These are phyloP conservation scores for Halophytophthora batemanensis DNA, from an alignment of 352 stramenopile genomes.

Conservation along the genomic window DNA sequence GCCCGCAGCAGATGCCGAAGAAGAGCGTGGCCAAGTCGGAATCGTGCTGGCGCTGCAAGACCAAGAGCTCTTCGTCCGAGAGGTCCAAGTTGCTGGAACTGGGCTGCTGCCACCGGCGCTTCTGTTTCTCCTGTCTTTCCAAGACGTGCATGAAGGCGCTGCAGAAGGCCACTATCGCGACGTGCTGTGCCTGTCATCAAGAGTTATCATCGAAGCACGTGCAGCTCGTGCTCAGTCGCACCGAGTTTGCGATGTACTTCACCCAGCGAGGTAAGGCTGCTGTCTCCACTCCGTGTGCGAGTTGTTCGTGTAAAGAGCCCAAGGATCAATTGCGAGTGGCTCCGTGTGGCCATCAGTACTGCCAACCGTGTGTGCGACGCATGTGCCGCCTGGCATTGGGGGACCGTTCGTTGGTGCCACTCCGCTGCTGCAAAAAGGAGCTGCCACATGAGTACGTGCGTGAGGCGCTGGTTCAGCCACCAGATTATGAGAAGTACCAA, in stretches of 20 bases:
- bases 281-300: conserved; percentile 23
- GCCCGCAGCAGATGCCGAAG: conserved; percentile 1
- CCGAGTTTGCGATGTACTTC: conserved; percentile 21
- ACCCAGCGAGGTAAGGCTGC: conserved; percentile 4
- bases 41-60: conserved; percentile 17
- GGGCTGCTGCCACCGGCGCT: conserved; percentile 9
- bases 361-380: conserved; percentile 42
- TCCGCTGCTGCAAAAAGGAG: conserved; percentile 74
- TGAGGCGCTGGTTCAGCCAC: conserved; percentile 21
- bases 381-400: conserved; percentile 60
- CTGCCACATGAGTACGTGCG: conserved; percentile 58
- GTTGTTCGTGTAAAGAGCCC: conserved; percentile 28
- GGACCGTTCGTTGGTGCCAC: conserved; percentile 54
- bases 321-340: conserved; percentile 25
- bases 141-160: conserved; percentile 18
- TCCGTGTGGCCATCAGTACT: conserved; percentile 66
- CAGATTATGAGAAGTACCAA: conserved; percentile 48
- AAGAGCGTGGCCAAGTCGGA: conserved; percentile 1
- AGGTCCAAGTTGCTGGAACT: conserved; percentile 8
- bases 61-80: not conserved
- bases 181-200: conserved; percentile 15
- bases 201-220: conserved; percentile 28
- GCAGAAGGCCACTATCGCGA: conserved; percentile 5
- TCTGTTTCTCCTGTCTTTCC: conserved; percentile 23
- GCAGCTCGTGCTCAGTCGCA: conserved; percentile 12